Base-by-base conservation (phyloP, 257 asterid species). In the Nicotiana benthamiana region DNA sequence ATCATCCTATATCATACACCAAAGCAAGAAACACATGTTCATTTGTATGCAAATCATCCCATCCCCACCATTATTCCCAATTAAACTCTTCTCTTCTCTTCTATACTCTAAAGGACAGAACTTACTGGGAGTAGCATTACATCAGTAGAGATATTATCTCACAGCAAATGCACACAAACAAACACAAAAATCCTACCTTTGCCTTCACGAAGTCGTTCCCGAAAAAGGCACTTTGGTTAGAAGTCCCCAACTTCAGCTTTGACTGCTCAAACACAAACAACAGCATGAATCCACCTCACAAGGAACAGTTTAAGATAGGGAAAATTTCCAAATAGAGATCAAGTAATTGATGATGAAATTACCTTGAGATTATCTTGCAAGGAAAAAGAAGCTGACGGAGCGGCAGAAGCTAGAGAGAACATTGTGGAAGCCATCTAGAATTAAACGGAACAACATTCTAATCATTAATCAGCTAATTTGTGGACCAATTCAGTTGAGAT, bases 361-460 rank as follows among this genome's bases (percentile, higher is more conserved):
- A 89, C 93, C 92, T 88, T 89, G 83, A 85, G 82, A 78, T 84
- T 78, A 59, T 86, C 78, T 10, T 70, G 87, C 75, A 78, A 43
- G 20, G 90, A 77, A 67, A 83, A 80, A 30, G 88, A 82, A 70
- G 88, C 32, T 32, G 86, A 60, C 5, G 86, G 72, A 40, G 87
- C 75, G 64, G 87, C 68, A 75, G 88, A 87, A 66, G 88, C 74
- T 24, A 89, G 87, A 77, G 93, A 83, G 78, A 90, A 83, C 82
- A 85, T 40, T 48, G 86, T 48, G 10, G 92, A 87, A 84, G 90
- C 93, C 91, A 91, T 91, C 83, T 74, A 81, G 68, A 46, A 66
- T 83, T 70, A 81, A 74, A 56, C 51, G n/a, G 24, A 54, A 2
- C 51, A n/a, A 80, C 34, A 68, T 43, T 59, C 17, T 64, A 66